These are phyloP conservation scores for Jatropha multifida DNA, from an alignment of 441 rosid species.

Conservation along the genomic window DNA sequence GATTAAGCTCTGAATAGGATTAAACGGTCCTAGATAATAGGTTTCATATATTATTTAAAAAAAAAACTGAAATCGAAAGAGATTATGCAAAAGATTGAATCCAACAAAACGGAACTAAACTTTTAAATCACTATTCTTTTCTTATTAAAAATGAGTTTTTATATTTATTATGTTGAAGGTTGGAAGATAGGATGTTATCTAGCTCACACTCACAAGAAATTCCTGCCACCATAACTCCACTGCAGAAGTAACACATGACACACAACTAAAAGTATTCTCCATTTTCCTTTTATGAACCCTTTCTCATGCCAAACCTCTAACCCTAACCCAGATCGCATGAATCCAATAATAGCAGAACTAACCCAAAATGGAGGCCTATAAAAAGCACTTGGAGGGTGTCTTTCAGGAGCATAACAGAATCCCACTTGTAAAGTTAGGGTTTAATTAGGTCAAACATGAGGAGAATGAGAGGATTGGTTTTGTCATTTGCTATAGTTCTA, in stretches of 20 bases:
- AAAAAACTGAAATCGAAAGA: no score
- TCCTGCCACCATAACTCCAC: not conserved
- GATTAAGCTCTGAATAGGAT: no score
- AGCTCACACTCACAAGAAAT: constrained; percentile 3
- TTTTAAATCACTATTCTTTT: no score
- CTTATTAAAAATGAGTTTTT: not conserved
- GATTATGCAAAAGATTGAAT: no score
- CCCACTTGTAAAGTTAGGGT: no score
- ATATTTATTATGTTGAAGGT: not conserved
- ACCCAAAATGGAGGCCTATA: constrained; percentile 13
- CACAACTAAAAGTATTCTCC: not conserved
- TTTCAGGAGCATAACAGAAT: no score
- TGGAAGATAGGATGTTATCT: not conserved
- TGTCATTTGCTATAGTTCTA: constrained; percentile 23
- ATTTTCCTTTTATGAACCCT: not conserved
- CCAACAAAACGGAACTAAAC: no score
- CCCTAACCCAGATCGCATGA: constrained; percentile 25
- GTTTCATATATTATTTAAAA: no score
- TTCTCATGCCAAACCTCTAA: not conserved
- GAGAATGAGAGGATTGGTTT: not conserved
- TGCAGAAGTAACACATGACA: constrained; percentile 10
- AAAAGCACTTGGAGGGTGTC: constrained; percentile 3
- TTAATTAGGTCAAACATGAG: constrained; percentile 1
- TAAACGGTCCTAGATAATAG: no score
- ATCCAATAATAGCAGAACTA: constrained; percentile 23